Evolutionary conservation across 257 asterid species (phyloP).

Genomic region (Gentiana dahurica): DNA sequence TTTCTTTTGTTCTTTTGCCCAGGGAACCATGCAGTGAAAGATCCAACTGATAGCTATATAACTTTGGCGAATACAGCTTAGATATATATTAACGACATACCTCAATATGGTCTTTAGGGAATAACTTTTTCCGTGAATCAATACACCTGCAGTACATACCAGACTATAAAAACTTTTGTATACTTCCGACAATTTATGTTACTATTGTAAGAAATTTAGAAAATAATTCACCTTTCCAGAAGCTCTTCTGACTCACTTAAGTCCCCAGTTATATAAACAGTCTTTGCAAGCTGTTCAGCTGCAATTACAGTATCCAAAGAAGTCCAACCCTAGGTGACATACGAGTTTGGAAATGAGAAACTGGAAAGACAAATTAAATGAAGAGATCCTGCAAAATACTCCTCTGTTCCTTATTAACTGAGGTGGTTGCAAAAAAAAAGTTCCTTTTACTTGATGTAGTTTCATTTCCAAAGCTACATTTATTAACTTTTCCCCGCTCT

Average conservation of each 20-base stretch:
- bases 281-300: slow-evolving; percentile 81
- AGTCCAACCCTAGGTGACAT: slow-evolving; percentile 56
- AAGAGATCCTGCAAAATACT: no score
- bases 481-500: no score
- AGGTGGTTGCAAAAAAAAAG: no score
- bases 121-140: slow-evolving; percentile 50
- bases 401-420: no score
- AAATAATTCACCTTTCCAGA: slow-evolving; percentile 45
- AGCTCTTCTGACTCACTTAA: slow-evolving; percentile 75
- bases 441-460: no score
- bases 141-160: slow-evolving; percentile 58
- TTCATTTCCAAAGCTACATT: no score
- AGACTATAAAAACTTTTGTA: slow-evolving; percentile 15
- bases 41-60: not conserved
- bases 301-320: slow-evolving; percentile 66
- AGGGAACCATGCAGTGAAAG: not conserved
- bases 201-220: slow-evolving; percentile 15
- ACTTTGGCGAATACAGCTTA: no score
- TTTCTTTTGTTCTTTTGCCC: not conserved
- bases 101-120: slow-evolving; percentile 73
- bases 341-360: no score
- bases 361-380: no score
- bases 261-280: slow-evolving; percentile 52
- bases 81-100: slow-evolving; percentile 18
- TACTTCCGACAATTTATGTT: slow-evolving; percentile 10